These are phyloP conservation scores for Trichosporon ovoides DNA, from an alignment of 1,284 basidiomycete genomes.

Conservation along the genomic window DNA sequence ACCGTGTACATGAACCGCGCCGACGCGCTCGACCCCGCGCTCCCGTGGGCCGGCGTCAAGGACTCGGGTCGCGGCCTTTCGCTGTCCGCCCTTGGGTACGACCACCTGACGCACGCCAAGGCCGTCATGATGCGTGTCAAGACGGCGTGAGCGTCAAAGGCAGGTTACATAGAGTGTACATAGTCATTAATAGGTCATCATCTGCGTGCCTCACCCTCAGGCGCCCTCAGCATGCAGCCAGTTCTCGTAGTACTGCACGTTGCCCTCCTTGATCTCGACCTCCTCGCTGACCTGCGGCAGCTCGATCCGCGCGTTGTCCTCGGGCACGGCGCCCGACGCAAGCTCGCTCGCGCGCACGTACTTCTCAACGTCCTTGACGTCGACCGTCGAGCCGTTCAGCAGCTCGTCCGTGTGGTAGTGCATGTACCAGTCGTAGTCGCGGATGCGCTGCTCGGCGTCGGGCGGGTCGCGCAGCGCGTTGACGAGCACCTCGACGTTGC, in stretches of 20 bases:
- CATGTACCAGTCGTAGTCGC: slow-evolving; percentile 70
- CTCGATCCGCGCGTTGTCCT: slow-evolving; percentile 14
- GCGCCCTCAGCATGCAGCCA: slow-evolving; percentile 19
- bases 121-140: slow-evolving; percentile 22
- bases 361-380: slow-evolving; percentile 49
- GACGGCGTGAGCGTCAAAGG: slow-evolving; percentile 1
- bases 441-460: slow-evolving; percentile 49
- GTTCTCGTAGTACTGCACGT: slow-evolving; percentile 27
- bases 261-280: slow-evolving; percentile 13
- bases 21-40: slow-evolving; percentile 81
- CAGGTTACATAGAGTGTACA: slow-evolving; percentile 1
- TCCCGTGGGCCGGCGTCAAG: slow-evolving; percentile 92
- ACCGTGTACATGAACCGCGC: slow-evolving; percentile 91
- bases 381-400: slow-evolving; percentile 37
- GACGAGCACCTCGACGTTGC: slow-evolving; percentile 57
- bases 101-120: slow-evolving; percentile 34
- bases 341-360: slow-evolving; percentile 45
- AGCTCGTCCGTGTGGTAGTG: slow-evolving; percentile 49
- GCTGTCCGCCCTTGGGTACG: slow-evolving; percentile 65
- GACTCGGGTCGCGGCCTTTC: slow-evolving; percentile 85
- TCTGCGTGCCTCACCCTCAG: not conserved
- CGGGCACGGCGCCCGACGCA: slow-evolving; percentile 36
- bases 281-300: not conserved
- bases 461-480: slow-evolving; percentile 60
- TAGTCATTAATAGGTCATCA: not conserved